Percentiles rank a stretch among this genome's conserved stretches.
These are phyloP conservation scores for Globisporangium yorkense DNA, from an alignment of 352 stramenopile species.

Conservation along the genomic window DNA sequence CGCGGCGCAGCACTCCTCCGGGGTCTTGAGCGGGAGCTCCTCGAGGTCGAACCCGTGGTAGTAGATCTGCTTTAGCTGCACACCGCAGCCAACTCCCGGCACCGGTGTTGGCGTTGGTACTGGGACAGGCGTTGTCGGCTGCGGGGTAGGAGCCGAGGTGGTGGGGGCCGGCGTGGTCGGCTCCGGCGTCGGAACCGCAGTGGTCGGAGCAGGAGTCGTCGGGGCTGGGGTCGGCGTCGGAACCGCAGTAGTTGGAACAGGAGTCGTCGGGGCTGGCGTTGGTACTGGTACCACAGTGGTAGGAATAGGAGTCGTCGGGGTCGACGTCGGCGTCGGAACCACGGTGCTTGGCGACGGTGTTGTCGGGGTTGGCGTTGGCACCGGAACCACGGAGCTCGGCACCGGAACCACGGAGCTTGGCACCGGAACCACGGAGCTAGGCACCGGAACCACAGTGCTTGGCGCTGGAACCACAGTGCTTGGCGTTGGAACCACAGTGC, in stretches of 20 bases:
- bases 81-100: conserved; percentile 1
- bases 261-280: neutral
- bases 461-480: no score
- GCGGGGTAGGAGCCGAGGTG: neutral
- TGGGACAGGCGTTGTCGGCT: neutral
- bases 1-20: conserved; percentile 7
- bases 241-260: neutral
- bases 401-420: no score
- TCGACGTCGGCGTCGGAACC: no score
- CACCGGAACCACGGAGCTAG: no score
- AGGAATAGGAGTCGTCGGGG: no score
- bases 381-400: no score
- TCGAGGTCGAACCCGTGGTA: conserved; percentile 7
- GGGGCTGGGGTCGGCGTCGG: no score
- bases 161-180: neutral
- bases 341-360: no score
- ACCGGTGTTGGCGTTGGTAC: conserved; percentile 2
- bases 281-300: neutral
- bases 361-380: no score
- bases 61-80: conserved; percentile 10
- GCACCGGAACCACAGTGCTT: no score
- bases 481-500: no score
- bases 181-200: neutral
- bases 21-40: neutral
- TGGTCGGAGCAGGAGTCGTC: neutral